Evolutionary conservation across 768 basidiomycete genomes (phyloP).

Genomic region (Lactarius sanguifluus): DNA sequence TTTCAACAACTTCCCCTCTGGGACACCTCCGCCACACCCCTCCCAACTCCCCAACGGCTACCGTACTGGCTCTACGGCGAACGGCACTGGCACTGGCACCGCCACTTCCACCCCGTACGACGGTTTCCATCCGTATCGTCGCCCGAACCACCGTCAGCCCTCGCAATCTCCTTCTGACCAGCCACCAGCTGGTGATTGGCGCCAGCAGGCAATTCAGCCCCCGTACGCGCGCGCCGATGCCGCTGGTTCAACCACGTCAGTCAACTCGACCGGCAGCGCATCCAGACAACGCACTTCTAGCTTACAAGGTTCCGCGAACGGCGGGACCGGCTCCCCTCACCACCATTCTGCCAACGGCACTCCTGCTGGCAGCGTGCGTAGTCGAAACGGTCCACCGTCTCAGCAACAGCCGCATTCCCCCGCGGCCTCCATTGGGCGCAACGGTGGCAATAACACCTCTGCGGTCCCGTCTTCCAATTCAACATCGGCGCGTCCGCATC

Average conservation of each 20-base stretch:
- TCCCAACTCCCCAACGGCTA: constrained; percentile 46
- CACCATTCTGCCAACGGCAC: constrained; percentile 32
- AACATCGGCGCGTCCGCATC: constrained; percentile 39
- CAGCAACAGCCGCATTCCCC: constrained; percentile 26
- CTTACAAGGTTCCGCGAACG: constrained; percentile 57
- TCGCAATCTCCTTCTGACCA: constrained; percentile 35
- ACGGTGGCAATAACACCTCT: constrained; percentile 10
- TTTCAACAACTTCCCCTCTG: constrained; percentile 68
- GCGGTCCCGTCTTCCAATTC: constrained; percentile 29
- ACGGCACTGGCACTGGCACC: constrained; percentile 36
- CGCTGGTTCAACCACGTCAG: constrained; percentile 73
- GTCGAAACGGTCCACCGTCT: constrained; percentile 29
- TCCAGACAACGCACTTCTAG: constrained; percentile 70
- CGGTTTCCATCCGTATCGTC: constrained; percentile 82
- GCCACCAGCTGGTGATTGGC: constrained; percentile 46
- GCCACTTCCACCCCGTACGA: constrained; percentile 43
- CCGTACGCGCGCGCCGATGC: constrained; percentile 81
- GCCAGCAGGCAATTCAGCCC: constrained; percentile 55
- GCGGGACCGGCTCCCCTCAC: constrained; percentile 34
- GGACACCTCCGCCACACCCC: constrained; percentile 64
- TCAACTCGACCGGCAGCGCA: constrained; percentile 59
- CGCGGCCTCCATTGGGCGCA: constrained; percentile 14
- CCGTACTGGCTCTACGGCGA: constrained; percentile 36
- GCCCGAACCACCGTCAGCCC: constrained; percentile 48
- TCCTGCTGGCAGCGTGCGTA: constrained; percentile 29